Conservation (phyloP, 2,329 filamentous ascomycete genomes). For the Davidsoniella virescens region DNA sequence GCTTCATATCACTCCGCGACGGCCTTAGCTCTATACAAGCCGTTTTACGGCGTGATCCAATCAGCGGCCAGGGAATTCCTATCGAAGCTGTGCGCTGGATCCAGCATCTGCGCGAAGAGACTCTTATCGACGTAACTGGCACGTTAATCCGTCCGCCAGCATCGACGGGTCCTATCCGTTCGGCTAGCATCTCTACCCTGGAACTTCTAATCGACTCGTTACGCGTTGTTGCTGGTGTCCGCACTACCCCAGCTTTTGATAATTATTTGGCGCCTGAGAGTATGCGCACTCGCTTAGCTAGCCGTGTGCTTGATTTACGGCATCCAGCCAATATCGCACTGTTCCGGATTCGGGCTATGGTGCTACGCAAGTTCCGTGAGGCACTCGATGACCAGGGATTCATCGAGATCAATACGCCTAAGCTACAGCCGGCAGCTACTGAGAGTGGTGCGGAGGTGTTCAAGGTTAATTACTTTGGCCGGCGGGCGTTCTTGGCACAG, state of each 20-base stretch:
- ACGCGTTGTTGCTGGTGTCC: constrained; percentile 33
- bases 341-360: constrained; percentile 69
- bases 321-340: constrained; percentile 77
- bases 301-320: constrained; percentile 69
- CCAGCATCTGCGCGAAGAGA: constrained; percentile 64
- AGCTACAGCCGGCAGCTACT: constrained; percentile 76
- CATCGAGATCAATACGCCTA: constrained; percentile 87
- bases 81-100: constrained; percentile 72
- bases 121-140: constrained; percentile 61
- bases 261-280: constrained; percentile 27
- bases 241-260: constrained; percentile 30
- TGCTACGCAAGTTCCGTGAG: constrained; percentile 64
- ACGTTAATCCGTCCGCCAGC: constrained; percentile 57
- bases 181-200: constrained; percentile 57
- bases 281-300: constrained; percentile 52
- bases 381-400: constrained; percentile 63
- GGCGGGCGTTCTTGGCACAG: constrained; percentile 75
- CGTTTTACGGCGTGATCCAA: constrained; percentile 33
- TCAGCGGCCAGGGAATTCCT: background rate
- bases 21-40: constrained; percentile 73
- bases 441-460: constrained; percentile 88
- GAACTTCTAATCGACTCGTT: constrained; percentile 53
- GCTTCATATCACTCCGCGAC: constrained; percentile 76
- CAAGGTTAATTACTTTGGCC: constrained; percentile 79
- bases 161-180: constrained; percentile 39